phyloP scores from a whole-genome alignment of 768 basidiomycete genomes.

The Glaciozyma antarctica region DNA sequence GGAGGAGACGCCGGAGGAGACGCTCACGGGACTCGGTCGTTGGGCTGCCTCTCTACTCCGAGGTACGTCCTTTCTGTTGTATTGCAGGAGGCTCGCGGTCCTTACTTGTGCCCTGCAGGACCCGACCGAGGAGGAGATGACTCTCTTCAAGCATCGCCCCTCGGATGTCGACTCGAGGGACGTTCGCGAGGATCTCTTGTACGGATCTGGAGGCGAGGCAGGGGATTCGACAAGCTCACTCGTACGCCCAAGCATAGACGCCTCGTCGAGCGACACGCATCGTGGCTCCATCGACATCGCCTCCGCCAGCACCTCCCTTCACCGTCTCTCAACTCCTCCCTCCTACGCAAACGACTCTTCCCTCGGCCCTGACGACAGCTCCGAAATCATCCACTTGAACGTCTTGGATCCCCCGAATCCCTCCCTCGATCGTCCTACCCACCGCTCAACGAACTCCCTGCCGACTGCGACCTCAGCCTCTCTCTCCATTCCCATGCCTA shows the following conservation, averaged over 20 bases:
- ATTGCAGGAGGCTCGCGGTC: too few relatives aligned
- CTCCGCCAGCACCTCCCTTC: not conserved
- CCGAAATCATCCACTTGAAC: not conserved
- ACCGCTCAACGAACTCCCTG: not conserved
- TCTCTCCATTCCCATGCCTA: not conserved
- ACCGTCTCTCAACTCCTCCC: not conserved
- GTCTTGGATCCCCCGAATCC: not conserved
- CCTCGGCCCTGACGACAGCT: not conserved
- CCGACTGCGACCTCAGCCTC: not conserved
- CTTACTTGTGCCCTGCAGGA: conserved; percentile 4
- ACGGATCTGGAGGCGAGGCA: not conserved
- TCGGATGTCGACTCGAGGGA: not conserved
- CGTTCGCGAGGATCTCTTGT: not conserved
- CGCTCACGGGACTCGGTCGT: conserved; percentile 16
- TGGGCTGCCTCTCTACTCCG: conserved; percentile 22
- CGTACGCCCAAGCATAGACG: not conserved
- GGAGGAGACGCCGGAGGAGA: conserved; percentile 5
- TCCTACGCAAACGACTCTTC: not conserved
- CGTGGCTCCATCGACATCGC: conserved; percentile 23
- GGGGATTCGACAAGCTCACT: not conserved
- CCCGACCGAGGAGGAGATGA: conserved; percentile 23
- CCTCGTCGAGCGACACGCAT: not conserved
- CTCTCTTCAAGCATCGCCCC: conserved; percentile 12
- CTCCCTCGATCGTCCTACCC: conserved; percentile 8
- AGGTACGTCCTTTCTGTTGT: not conserved